Percentiles rank a stretch among this genome's conserved stretches.
phyloP scores from a whole-genome alignment of 2,329 filamentous ascomycete species.

The Aspergillus clavatus region DNA sequence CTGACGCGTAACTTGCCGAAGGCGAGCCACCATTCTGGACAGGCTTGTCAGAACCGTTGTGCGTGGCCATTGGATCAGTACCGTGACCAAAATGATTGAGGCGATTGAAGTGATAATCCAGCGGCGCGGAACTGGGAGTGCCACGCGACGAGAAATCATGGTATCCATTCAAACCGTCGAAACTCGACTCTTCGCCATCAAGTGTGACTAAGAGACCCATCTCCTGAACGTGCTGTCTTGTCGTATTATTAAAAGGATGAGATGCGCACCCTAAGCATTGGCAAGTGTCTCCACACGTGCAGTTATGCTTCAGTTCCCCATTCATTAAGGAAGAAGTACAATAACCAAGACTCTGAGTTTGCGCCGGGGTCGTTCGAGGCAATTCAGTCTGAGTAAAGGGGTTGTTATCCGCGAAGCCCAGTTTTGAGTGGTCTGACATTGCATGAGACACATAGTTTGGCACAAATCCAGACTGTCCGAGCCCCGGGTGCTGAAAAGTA shows the following conservation, averaged over 20 bases:
- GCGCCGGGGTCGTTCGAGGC: constrained; percentile 8
- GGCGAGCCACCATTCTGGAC: constrained; percentile 19
- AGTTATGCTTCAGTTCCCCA: constrained; percentile 30
- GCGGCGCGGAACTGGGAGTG: constrained; percentile 9
- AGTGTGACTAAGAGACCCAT: constrained; percentile 42
- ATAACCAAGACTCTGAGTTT: constrained; percentile 10
- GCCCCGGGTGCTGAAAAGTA: constrained; percentile 8
- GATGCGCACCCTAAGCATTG: constrained; percentile 44
- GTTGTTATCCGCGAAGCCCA: constrained; percentile 14
- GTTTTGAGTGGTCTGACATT: constrained; percentile 6
- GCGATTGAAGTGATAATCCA: constrained; percentile 19
- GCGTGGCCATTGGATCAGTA: constrained; percentile 13
- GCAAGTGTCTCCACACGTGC: constrained; percentile 43
- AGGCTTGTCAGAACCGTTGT: background rate
- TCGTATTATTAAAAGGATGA: constrained; percentile 46
- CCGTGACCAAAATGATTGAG: constrained; percentile 13
- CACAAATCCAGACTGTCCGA: constrained; percentile 11
- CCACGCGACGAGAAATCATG: constrained; percentile 18
- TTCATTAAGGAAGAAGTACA: constrained; percentile 6
- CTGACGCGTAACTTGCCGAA: constrained; percentile 18
- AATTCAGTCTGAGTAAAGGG: constrained; percentile 15
- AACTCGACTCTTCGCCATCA: constrained; percentile 24
- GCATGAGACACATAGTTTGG: constrained; percentile 14
- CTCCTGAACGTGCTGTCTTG: constrained; percentile 42
- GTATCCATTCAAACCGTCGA: constrained; percentile 18